Evolutionary conservation across 2,329 filamentous ascomycete genomes (phyloP).

Genomic region (Colletotrichum sp.): DNA sequence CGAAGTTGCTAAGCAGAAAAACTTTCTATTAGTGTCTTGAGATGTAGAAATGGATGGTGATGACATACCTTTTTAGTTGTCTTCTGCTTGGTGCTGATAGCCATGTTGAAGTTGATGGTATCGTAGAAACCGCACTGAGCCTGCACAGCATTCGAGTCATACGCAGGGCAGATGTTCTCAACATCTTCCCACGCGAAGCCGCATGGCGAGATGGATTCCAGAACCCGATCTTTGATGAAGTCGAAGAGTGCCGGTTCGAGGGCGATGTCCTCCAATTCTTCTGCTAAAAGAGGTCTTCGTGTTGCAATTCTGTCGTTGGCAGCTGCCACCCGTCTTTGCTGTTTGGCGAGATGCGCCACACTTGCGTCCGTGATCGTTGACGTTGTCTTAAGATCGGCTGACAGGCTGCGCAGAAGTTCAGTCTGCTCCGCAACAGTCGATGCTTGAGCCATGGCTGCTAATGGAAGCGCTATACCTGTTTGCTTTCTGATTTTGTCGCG

Average conservation of each 20-base stretch:
- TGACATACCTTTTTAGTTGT: background rate
- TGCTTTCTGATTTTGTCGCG: background rate
- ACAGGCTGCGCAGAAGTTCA: background rate
- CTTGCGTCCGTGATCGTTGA: background rate
- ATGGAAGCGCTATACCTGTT: background rate
- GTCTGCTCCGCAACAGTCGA: background rate
- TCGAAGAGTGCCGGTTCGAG: background rate
- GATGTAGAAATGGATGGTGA: background rate
- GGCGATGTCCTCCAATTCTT: background rate
- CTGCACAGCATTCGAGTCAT: background rate
- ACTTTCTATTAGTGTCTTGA: accelerated
- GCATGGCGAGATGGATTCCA: background rate
- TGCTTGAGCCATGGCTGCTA: background rate
- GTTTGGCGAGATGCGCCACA: background rate
- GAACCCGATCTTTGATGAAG: background rate
- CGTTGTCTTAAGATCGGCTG: background rate
- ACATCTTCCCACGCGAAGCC: background rate
- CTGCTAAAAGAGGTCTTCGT: background rate
- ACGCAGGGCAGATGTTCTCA: background rate
- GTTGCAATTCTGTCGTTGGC: background rate
- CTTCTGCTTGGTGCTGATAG: background rate
- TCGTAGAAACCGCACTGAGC: background rate
- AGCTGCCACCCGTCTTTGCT: background rate
- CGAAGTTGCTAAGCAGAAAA: background rate
- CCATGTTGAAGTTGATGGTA: background rate